Conservation (phyloP, 179 eudicot genomes). For the Pouteria campechiana region DNA sequence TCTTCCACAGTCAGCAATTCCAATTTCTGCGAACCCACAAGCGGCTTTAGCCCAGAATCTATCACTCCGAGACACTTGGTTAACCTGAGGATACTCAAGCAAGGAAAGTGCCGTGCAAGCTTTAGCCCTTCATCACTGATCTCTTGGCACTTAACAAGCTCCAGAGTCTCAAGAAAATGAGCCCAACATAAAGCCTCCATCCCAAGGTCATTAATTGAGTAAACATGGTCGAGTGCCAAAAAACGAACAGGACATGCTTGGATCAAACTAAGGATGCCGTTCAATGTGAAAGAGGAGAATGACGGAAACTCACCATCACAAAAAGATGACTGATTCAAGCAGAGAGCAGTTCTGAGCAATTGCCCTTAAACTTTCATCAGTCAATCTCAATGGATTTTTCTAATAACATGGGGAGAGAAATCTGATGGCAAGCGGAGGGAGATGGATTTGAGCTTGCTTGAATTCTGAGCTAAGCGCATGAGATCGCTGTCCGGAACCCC, state of each 20-base stretch:
- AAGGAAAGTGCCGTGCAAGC: conserved; percentile 34
- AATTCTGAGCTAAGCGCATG: conserved; percentile 42
- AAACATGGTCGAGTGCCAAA: conserved; percentile 57
- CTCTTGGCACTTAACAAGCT: conserved; percentile 78
- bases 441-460: conserved; percentile 46
- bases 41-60: conserved; percentile 61
- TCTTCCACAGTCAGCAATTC: conserved; percentile 46
- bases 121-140: conserved; percentile 70
- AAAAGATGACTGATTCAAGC: conserved; percentile 55
- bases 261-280: conserved; percentile 44
- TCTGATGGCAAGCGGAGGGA: conserved; percentile 70
- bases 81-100: conserved; percentile 40
- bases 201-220: conserved; percentile 54
- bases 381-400: conserved; percentile 51
- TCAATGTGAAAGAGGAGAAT: conserved; percentile 47
- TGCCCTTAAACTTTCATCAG: conserved; percentile 66
- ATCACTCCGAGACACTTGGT: conserved; percentile 68
- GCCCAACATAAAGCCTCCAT: conserved; percentile 66
- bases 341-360: conserved; percentile 46
- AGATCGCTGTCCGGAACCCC: conserved; percentile 74
- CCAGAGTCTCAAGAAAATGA: conserved; percentile 38
- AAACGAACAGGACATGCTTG: conserved; percentile 57
- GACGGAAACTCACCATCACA: conserved; percentile 74
- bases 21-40: conserved; percentile 42
- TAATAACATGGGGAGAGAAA: conserved; percentile 44